Percentiles rank a stretch among this genome's conserved stretches.
Evolutionary conservation across 2,329 filamentous ascomycete genomes (phyloP).

Genomic region (Cladophialophora chaetospira): DNA sequence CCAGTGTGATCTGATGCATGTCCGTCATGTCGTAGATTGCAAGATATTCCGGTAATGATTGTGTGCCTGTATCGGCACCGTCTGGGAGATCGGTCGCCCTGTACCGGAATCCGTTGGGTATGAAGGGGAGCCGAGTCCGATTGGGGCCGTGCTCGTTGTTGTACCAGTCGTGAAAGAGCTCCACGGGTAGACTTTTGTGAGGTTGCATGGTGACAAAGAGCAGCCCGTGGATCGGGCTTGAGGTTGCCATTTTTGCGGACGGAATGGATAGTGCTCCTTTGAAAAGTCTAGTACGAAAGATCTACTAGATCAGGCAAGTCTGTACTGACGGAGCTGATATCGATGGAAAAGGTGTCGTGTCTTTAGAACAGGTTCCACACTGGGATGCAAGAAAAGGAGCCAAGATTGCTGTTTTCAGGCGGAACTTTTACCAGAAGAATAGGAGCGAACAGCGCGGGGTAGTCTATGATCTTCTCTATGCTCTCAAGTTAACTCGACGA

Average conservation of each 20-base stretch:
- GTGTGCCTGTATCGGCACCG: conserved; percentile 6
- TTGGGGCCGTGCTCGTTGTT: conserved; percentile 89
- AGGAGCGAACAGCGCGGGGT: too few relatives aligned
- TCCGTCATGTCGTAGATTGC: conserved; percentile 50
- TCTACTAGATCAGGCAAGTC: too few relatives aligned
- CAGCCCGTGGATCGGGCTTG: conserved; percentile 59
- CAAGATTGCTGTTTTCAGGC: too few relatives aligned
- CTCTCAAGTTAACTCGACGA: too few relatives aligned
- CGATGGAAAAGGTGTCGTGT: too few relatives aligned
- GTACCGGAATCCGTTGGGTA: conserved; percentile 78
- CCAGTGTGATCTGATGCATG: conserved; percentile 69
- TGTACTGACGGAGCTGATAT: too few relatives aligned
- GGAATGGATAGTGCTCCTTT: too few relatives aligned
- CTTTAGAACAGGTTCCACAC: too few relatives aligned
- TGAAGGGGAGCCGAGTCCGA: conserved; percentile 72
- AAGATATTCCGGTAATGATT: conserved; percentile 45
- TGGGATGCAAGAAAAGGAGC: too few relatives aligned
- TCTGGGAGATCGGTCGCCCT: conserved; percentile 62
- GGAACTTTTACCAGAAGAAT: too few relatives aligned
- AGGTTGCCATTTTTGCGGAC: conserved; percentile 9
- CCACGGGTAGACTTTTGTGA: conserved; percentile 19
- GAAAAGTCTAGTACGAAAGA: too few relatives aligned
- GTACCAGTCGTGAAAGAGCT: conserved; percentile 85
- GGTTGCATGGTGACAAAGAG: conserved; percentile 89
- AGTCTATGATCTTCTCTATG: too few relatives aligned